Evolutionary conservation across 345 rosid genomes (phyloP), one percentile per base, ranked within the genome.

Genomic region (Aethionema arabicum): DNA sequence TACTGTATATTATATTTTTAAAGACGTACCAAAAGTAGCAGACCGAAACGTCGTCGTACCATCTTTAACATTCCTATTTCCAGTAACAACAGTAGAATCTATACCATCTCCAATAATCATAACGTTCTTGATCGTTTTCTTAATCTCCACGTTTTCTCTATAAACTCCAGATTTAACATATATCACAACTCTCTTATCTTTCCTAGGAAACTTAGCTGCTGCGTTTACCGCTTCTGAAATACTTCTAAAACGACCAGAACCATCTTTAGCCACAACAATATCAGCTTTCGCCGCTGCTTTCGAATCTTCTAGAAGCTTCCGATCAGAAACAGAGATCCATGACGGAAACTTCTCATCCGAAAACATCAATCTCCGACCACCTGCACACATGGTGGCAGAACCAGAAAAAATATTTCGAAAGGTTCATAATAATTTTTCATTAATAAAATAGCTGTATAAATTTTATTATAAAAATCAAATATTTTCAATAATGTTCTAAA

Each of bases 91-190:
- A 0, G 98, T 88, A 6, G 83, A 88, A 53, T 77, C 92, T 3
- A 85, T 81, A 14, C 98, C 98, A 52, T 91, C 96, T 27, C 96
- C 98, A 11, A 85, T 42, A 6, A 88, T 48, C 96, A 88, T 91
- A 38, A 91, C 45, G 43, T 86, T 81, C 68, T 72, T 80, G 60
- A 77, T 68, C 10, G 90, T 63, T 56, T 70, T 85, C 67, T 68
- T 78, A 39, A 91, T 76, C 68, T 68, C 80, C 42, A 88, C 83
- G 63, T 79, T 76, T 70, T 91, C 98, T 3, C 43, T 59, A 42
- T 91, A 91, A 35, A 82, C 81, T 0, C 98, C 98, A 2, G 75
- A 74, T 76, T 86, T 91, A 47, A 91, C 83, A 64, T 91, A 67
- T 39, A 91, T 82, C 3, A 88, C 87, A 53, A 85, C 58, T 73